Conservation (phyloP, 1,284 basidiomycete species). For the Porodaedalea pini region DNA sequence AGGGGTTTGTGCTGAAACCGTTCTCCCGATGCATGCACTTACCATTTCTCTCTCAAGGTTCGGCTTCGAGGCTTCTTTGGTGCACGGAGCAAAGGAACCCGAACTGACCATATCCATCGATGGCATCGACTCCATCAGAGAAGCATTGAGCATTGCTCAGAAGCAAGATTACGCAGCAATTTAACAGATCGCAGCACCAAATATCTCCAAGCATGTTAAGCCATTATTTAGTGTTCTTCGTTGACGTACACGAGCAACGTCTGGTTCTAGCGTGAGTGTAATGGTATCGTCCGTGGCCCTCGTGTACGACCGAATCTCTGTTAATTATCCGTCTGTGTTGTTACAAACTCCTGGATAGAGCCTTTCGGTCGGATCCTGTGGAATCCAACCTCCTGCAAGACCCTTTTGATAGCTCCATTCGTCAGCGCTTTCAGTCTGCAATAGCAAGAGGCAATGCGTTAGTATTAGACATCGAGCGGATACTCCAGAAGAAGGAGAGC, state of each 20-base stretch:
- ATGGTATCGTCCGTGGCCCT: background rate
- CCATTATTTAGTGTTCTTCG: background rate
- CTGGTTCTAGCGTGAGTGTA: background rate
- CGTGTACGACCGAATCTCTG: background rate
- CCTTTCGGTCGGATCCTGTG: conserved; percentile 57
- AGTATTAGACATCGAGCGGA: background rate
- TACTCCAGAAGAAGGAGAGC: too few species aligned
- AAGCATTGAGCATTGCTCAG: background rate
- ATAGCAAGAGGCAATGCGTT: background rate
- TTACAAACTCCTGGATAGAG: conserved; percentile 58
- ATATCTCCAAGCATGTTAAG: too few species aligned
- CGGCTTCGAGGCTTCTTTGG: background rate
- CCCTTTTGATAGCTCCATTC: conserved; percentile 74
- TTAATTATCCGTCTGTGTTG: conserved; percentile 18
- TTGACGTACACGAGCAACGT: background rate
- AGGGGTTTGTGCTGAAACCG: background rate
- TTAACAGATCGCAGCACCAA: too few species aligned
- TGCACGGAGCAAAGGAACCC: background rate
- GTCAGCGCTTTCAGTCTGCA: conserved; percentile 63
- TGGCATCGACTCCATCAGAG: conserved; percentile 1
- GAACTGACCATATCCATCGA: too few species aligned
- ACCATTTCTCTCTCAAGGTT: background rate
- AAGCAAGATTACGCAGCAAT: too few species aligned
- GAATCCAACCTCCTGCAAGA: conserved; percentile 69
- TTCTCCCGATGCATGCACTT: background rate